Percentiles rank a stretch among this genome's conserved stretches.
These are phyloP conservation scores for Ogataea sp. DNA, from an alignment of 805 yeast species.

Conservation along the genomic window DNA sequence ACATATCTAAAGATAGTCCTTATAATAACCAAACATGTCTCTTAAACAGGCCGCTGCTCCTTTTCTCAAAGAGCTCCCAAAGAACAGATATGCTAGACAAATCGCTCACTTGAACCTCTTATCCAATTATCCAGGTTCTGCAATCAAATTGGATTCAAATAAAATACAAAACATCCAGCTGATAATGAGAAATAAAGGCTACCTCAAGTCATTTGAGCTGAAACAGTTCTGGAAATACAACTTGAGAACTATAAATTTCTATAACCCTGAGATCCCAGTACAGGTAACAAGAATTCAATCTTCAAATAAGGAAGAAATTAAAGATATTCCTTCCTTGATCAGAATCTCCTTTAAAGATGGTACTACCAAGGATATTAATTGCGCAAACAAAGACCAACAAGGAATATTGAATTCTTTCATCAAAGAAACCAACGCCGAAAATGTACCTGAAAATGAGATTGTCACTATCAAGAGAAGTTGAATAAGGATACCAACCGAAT, in stretches of 20 bases:
- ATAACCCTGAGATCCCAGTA: constrained; percentile 66
- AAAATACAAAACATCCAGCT: constrained; percentile 38
- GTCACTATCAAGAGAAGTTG: too few relatives aligned
- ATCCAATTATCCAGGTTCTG: constrained; percentile 38
- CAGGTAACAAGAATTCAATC: constrained; percentile 48
- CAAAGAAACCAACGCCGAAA: constrained; percentile 39
- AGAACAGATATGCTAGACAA: constrained; percentile 38
- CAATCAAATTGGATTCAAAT: constrained; percentile 28
- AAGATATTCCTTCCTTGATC: constrained; percentile 37
- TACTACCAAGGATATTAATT: constrained; percentile 36
- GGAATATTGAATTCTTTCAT: constrained; percentile 54
- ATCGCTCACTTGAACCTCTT: constrained; percentile 40
- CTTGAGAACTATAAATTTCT: constrained; percentile 73
- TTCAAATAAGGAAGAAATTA: constrained; percentile 32
- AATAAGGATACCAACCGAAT: not conserved
- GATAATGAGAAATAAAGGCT: constrained; percentile 38
- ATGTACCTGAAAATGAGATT: constrained; percentile 39
- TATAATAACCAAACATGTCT: too few relatives aligned
- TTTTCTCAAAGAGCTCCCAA: constrained; percentile 27
- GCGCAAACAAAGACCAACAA: constrained; percentile 39
- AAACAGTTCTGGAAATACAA: constrained; percentile 68
- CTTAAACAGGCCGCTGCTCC: constrained; percentile 6
- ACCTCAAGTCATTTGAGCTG: constrained; percentile 57
- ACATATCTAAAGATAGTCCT: too few relatives aligned
- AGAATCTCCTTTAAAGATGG: constrained; percentile 33